phyloP scores from a whole-genome alignment of 805 yeast species.

The Metschnikowia reukaufii region DNA sequence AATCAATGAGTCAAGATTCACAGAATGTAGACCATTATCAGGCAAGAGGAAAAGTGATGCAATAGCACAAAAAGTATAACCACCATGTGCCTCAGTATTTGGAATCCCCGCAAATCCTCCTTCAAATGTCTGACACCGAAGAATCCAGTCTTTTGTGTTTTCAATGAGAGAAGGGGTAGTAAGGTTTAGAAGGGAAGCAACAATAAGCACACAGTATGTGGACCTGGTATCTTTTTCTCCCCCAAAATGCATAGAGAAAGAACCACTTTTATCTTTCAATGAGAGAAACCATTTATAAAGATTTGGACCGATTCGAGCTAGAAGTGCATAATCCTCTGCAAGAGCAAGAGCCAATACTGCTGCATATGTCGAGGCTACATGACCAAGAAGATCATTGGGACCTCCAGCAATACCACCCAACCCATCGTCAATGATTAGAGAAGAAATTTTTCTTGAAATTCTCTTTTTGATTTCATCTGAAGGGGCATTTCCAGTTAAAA shows the following conservation, averaged over 20 bases:
- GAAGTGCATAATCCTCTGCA: constrained; percentile 38
- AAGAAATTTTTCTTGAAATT: constrained; percentile 26
- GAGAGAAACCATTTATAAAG: constrained; percentile 64
- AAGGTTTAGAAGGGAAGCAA: constrained; percentile 65
- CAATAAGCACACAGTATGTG: constrained; percentile 78
- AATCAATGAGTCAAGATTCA: constrained; percentile 51
- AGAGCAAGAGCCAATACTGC: constrained; percentile 62
- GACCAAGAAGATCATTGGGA: constrained; percentile 68
- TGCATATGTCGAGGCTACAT: constrained; percentile 83
- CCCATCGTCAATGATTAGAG: constrained; percentile 32
- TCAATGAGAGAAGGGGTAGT: constrained; percentile 57
- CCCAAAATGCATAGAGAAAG: constrained; percentile 67
- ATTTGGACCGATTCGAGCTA: constrained; percentile 33
- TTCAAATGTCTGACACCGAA: constrained; percentile 81
- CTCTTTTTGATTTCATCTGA: constrained; percentile 4
- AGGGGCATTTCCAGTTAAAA: constrained; percentile 19
- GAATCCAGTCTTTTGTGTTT: constrained; percentile 60
- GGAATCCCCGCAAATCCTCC: constrained; percentile 94
- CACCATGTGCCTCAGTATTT: constrained; percentile 89
- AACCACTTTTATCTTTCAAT: constrained; percentile 69
- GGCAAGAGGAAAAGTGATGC: constrained; percentile 54
- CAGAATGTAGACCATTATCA: constrained; percentile 30
- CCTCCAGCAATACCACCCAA: constrained; percentile 83
- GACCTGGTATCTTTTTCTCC: constrained; percentile 91
- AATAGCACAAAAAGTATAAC: constrained; percentile 89